These are phyloP conservation scores for Syzygium oleosum DNA, from an alignment of 345 rosid species.

Conservation along the genomic window DNA sequence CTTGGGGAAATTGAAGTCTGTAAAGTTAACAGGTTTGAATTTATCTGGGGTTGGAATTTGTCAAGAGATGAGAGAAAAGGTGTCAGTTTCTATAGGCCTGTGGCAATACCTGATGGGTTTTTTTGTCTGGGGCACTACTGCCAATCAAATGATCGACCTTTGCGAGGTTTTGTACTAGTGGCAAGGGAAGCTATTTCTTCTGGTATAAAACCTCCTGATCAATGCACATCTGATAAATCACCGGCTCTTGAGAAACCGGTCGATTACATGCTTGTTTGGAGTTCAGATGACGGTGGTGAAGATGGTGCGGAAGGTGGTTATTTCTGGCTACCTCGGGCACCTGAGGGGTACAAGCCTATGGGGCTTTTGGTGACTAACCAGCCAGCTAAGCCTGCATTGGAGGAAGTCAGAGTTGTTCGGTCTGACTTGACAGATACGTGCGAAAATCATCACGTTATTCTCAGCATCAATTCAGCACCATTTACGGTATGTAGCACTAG, in stretches of 20 bases:
- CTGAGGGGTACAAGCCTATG: conserved; percentile 57
- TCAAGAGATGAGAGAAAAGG: conserved; percentile 30
- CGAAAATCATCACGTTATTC: conserved; percentile 32
- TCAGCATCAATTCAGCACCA: conserved; percentile 30
- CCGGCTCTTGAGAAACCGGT: conserved; percentile 59
- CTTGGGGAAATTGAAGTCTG: conserved; percentile 59
- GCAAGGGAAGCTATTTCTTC: conserved; percentile 36
- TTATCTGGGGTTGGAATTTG: conserved; percentile 49
- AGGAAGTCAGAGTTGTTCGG: conserved; percentile 70
- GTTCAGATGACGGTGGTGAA: conserved; percentile 40
- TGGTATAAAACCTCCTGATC: conserved; percentile 4
- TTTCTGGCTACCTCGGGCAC: conserved; percentile 80
- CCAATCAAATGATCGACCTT: conserved; percentile 30
- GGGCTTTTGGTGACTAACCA: conserved; percentile 61
- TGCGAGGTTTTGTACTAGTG: conserved; percentile 47
- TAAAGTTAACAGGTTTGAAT: conserved; percentile 41
- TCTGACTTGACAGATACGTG: conserved; percentile 65
- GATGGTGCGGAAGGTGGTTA: conserved; percentile 32
- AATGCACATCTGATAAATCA: neutral
- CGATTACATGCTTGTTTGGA: conserved; percentile 61
- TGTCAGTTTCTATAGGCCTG: conserved; percentile 57
- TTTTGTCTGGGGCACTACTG: conserved; percentile 72
- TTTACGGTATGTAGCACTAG: conserved; percentile 61
- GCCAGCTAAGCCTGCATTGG: conserved; percentile 45
- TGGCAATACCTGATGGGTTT: conserved; percentile 55